Evolutionary conservation across 805 yeast species (phyloP).

Genomic region (Blastobotrys robertii): DNA sequence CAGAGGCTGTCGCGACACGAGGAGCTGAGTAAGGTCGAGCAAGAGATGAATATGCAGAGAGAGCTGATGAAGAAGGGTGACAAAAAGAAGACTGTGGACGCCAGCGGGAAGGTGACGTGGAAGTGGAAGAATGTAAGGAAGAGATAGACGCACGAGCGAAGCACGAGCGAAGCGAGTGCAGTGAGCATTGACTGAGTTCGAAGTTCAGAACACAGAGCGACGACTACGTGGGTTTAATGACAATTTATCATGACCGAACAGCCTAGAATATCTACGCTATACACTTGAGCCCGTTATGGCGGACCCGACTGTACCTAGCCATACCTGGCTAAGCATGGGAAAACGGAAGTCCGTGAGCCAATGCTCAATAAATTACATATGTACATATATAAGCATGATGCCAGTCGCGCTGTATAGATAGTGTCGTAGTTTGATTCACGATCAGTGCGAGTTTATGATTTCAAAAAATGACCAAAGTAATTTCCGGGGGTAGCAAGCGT

Average conservation of each 20-base stretch:
- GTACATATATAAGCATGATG: slow-evolving; percentile 2
- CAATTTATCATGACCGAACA: too few species aligned
- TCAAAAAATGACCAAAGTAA: neutral
- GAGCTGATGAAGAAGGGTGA: slow-evolving; percentile 88
- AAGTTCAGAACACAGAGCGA: neutral
- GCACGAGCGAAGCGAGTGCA: slow-evolving; percentile 1
- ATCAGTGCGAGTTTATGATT: neutral
- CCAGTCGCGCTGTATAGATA: slow-evolving; percentile 9
- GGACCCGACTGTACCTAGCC: neutral
- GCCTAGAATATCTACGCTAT: too few species aligned
- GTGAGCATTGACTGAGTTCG: too few species aligned
- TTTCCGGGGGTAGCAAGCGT: slow-evolving; percentile 5
- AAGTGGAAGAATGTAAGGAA: slow-evolving; percentile 67
- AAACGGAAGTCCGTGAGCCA: neutral
- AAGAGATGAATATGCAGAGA: slow-evolving; percentile 64
- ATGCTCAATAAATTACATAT: neutral
- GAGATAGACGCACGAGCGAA: slow-evolving; percentile 14
- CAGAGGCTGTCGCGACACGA: slow-evolving; percentile 59
- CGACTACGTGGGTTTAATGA: neutral
- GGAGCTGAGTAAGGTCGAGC: slow-evolving; percentile 58
- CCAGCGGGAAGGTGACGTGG: slow-evolving; percentile 58
- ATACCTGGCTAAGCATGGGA: neutral
- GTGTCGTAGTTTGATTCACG: neutral
- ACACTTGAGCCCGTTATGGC: too few species aligned
- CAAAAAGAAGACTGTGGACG: slow-evolving; percentile 61